A percentile compares a stretch with the other conserved stretches of the same genome.
Evolutionary conservation across 768 basidiomycete genomes (phyloP).

Genomic region (Rhodotorula sphaerocarpa): DNA sequence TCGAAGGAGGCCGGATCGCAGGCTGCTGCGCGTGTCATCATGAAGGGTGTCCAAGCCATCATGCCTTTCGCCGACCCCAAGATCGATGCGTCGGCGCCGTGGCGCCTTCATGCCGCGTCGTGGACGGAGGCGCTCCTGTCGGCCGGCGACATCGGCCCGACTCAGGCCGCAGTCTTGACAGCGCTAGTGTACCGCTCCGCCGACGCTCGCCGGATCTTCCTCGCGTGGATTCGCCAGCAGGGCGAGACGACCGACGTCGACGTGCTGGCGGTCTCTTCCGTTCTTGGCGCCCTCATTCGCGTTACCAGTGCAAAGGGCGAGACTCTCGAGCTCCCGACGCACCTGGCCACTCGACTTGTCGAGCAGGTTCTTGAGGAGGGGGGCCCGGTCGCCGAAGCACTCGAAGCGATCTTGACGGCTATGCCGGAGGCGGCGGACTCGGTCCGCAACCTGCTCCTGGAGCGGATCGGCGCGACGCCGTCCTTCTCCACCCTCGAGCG

Average conservation of each 20-base stretch:
- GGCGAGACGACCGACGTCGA: not conserved
- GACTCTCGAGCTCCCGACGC: not conserved
- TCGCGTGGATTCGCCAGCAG: not conserved
- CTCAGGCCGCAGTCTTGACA: conserved; percentile 7
- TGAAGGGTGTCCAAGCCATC: conserved; percentile 13
- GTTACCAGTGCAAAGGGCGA: not conserved
- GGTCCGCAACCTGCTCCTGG: too few relatives aligned
- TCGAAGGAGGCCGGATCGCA: not conserved
- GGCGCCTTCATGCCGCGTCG: conserved; percentile 3
- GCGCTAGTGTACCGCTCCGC: conserved; percentile 20
- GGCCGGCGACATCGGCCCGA: not conserved
- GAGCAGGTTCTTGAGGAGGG: not conserved
- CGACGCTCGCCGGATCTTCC: conserved; percentile 5
- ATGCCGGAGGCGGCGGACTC: too few relatives aligned
- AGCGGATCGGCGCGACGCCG: too few relatives aligned
- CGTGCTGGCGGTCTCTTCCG: not conserved
- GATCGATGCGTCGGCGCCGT: not conserved
- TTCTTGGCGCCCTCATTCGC: conserved; percentile 15
- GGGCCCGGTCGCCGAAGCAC: too few relatives aligned
- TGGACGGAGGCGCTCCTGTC: conserved; percentile 27
- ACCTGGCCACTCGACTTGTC: not conserved
- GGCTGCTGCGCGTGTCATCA: conserved; percentile 7
- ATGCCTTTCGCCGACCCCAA: conserved; percentile 2
- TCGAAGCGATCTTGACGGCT: too few relatives aligned
- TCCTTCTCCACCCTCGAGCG: too few relatives aligned